Evolutionary conservation across 2,329 filamentous ascomycete genomes (phyloP), one percentile per base, ranked within the genome.

Genomic region (Alternaria tenuissima): DNA sequence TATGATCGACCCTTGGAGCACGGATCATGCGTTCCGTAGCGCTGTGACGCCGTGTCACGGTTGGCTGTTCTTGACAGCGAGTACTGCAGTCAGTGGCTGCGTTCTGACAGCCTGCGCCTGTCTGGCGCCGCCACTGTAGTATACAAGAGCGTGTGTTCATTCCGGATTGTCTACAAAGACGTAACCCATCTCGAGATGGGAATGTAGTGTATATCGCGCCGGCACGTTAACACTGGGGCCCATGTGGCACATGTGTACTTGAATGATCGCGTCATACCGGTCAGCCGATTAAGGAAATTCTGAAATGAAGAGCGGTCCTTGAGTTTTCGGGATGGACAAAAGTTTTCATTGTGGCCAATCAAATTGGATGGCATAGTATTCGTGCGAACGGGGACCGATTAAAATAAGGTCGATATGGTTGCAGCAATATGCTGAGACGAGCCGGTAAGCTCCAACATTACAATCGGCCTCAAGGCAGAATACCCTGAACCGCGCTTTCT

Each of bases 141-240:
- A 60, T 34, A 42, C 36, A 54, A 26, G 39, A 60, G 51, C 44
- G 49, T 47, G 57, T 41, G 14, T 58, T 38, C 34, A 41, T 32
- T 8, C 28, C 28, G 16, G 26, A 18, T n/a, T 28, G 41, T 24
- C 24, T 49, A 24, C 32, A 38, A n/a, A 49, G 38, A 30, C 30
- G 28, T 32, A 59, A 46, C 41, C 56, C 48, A 52, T 46, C n/a
- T 49, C 20, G 54, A 52, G 34, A 38, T 20, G 36, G 48, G 7
- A 5, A 43, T 22, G 52, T 20, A 26, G 39, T 52, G 42, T 53
- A 54, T 8, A 59, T 57, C 39, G 55, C 44, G 67, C 64, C 51
- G 32, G 63, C 62, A 71, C 63, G 58, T 66, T 63, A 28, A 36
- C 55, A 66, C 47, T 62, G 43, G 59, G 58, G 59, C 61, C 63